Percentiles rank a stretch among this genome's conserved stretches.
These are phyloP conservation scores for Trichosporon sp. DNA, from an alignment of 1,284 basidiomycete genomes.

Conservation along the genomic window DNA sequence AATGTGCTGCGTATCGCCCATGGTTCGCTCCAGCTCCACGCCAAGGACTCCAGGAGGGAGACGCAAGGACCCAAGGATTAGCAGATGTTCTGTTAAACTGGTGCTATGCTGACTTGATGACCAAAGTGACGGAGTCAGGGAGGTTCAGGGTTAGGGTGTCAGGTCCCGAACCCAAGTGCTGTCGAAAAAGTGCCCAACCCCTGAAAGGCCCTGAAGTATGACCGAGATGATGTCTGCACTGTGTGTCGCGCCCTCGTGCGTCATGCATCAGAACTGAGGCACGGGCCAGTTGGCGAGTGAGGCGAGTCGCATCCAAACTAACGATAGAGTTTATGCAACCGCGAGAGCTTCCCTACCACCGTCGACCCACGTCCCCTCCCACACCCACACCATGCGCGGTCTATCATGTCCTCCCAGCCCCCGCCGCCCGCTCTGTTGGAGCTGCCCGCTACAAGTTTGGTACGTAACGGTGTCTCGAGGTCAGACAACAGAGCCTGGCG, in stretches of 20 bases:
- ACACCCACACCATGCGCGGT: background rate
- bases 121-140: constrained; percentile 11
- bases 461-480: background rate
- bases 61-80: background rate
- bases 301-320: background rate
- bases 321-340: constrained; percentile 19
- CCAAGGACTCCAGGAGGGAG: background rate
- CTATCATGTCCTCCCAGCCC: background rate
- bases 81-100: background rate
- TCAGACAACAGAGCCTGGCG: background rate
- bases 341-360: background rate
- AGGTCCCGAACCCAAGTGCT: constrained; percentile 15
- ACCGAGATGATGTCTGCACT: constrained; percentile 6
- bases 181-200: constrained; percentile 18
- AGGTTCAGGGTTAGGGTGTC: background rate
- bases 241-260: background rate
- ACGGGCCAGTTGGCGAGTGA: background rate
- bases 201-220: background rate
- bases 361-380: background rate
- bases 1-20: background rate
- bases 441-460: background rate
- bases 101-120: background rate
- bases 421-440: background rate
- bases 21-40: background rate
- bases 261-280: background rate